Evolutionary conservation across 2,329 filamentous ascomycete species (phyloP).

Genomic region (Pseudopithomyces maydicus): DNA sequence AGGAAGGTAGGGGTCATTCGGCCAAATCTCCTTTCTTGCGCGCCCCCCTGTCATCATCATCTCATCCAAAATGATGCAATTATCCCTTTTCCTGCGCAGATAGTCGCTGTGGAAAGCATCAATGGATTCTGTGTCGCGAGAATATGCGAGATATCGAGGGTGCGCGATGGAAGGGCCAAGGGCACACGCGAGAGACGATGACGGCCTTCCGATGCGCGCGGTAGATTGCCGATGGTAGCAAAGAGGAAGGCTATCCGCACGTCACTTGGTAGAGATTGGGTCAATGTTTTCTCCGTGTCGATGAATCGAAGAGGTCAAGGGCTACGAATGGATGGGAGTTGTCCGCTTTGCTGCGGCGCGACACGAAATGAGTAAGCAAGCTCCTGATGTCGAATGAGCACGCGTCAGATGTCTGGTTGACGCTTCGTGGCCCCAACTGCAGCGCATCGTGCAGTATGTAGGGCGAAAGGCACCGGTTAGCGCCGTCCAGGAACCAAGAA

Average conservation of each 20-base stretch:
- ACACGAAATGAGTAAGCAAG: no score
- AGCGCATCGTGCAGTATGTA: no score
- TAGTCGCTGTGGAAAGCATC: background rate
- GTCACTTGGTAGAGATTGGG: background rate
- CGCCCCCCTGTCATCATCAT: background rate
- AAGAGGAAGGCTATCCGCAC: background rate
- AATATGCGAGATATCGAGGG: background rate
- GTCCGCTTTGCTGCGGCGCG: no score
- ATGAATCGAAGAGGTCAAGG: background rate
- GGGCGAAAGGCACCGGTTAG: background rate
- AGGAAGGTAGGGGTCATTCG: no score
- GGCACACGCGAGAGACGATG: background rate
- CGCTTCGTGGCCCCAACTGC: no score
- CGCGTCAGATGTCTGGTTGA: no score
- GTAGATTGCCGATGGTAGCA: background rate
- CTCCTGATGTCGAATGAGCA: no score
- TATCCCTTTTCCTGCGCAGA: background rate
- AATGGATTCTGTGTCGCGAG: background rate
- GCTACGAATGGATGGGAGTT: no score
- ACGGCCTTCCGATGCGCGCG: background rate
- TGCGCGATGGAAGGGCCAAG: background rate
- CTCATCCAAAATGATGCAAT: background rate
- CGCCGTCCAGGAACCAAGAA: background rate
- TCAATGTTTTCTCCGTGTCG: background rate
- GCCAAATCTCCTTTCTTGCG: background rate